Evolutionary conservation across 345 rosid species (phyloP), one percentile per base, ranked within the genome.

Genomic region (Salix brachista): DNA sequence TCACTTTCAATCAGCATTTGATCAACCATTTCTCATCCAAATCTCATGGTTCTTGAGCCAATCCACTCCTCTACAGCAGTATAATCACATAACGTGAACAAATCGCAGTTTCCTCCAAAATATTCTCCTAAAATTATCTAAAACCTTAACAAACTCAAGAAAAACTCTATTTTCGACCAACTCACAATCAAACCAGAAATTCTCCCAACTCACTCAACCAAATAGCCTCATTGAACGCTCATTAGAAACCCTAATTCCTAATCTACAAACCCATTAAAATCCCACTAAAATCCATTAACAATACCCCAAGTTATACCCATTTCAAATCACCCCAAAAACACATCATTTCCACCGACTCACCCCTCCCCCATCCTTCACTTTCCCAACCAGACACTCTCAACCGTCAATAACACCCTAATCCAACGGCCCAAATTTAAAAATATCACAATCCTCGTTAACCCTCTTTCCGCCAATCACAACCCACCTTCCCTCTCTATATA

Each of bases 391-490:
- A 8, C 1, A 58, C 75, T 78, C 34, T 58, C 32, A 50, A 46
- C 84, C 88, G 80, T 73, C 41, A 54, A 85, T 56, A 41, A 36
- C 25, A 17, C 17, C 25, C 5, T 6, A 54, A 80, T 78, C 80
- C 64, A 46, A 83, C 81, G 80, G 74, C 4, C 25, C 25, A 26
- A 0, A 64, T 85, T 83, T 30, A 79, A 80, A 83, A 4, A 70
- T 21, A 41, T 4, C 16, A 1, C 46, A 56, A 83, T 85, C 84
- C 81, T 70, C 46, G 81, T 71, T 70, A 10, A 8, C 19, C 17
- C 4, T 48, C 5, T 70, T 28, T 44, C 69, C 9, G 61, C 88
- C 84, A 85, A 83, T 85, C 84, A 81, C 25, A 52, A 16, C 26
- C 36, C 76, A 36, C 68, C 68, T 34, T 76, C 46, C 75, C 37